A percentile compares a stretch with the other conserved stretches of the same genome.
Conservation (phyloP, 108 stramenopile species). For the Fragilaria radians region DNA sequence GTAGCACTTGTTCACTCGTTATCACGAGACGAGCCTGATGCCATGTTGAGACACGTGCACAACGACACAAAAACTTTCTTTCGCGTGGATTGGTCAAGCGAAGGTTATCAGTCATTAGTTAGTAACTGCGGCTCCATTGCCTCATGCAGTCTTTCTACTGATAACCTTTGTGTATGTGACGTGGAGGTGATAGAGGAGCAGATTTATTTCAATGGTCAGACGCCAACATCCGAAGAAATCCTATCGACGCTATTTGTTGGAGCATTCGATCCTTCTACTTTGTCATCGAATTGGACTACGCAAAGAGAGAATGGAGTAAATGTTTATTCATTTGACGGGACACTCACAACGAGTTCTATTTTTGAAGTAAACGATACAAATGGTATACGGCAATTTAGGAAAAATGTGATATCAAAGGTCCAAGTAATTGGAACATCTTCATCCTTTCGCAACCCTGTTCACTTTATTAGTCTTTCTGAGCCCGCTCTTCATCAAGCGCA, state of each 20-base stretch:
- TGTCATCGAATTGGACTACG: conserved; percentile 4
- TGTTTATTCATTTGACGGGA: conserved; percentile 19
- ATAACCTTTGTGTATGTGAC: conserved; percentile 37
- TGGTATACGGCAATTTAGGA: conserved; percentile 30
- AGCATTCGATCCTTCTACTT: conserved; percentile 21
- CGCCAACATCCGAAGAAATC: conserved; percentile 33
- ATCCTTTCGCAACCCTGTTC: conserved; percentile 55
- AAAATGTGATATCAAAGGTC: conserved; percentile 41
- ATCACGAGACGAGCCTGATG: neutral
- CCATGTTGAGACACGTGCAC: neutral
- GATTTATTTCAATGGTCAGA: conserved; percentile 19
- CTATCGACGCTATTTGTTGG: conserved; percentile 34
- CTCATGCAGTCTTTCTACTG: neutral
- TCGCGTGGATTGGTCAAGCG: conserved; percentile 7
- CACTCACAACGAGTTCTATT: conserved; percentile 13
- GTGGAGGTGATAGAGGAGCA: conserved; percentile 24
- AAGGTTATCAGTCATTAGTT: neutral
- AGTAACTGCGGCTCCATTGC: neutral
- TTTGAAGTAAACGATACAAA: conserved; percentile 42
- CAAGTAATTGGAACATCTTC: conserved; percentile 24
- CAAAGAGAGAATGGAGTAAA: conserved; percentile 11
- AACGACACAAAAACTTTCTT: conserved; percentile 3
- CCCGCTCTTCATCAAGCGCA: conserved; percentile 39
- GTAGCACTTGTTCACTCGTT: conserved; percentile 32
- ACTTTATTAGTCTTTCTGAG: conserved; percentile 42